A percentile compares a stretch with the other conserved stretches of the same genome.
phyloP scores from a whole-genome alignment of 306 rosid species.

The Heteromeles arbutifolia region DNA sequence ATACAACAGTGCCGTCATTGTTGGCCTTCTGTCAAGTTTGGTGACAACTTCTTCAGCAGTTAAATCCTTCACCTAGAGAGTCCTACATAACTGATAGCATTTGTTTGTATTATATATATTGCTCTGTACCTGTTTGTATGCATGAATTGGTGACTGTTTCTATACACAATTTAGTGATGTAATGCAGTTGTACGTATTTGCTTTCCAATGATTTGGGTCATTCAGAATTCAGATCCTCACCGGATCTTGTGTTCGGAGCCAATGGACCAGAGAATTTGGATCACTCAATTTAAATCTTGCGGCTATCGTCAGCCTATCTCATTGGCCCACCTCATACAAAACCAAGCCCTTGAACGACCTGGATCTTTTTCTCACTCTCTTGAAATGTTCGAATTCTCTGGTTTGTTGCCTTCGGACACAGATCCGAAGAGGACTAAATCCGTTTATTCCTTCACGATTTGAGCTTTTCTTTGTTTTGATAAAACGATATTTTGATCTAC shows the following conservation, averaged over 20 bases:
- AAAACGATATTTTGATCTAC: too few relatives aligned
- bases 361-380: too few relatives aligned
- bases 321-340: too few relatives aligned
- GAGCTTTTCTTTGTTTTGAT: too few relatives aligned
- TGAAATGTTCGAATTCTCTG: too few relatives aligned
- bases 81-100: not conserved
- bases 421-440: too few relatives aligned
- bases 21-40: slow-evolving; percentile 84
- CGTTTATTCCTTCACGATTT: slow-evolving; percentile 8
- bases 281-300: too few relatives aligned
- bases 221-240: not conserved
- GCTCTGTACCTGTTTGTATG: slow-evolving; percentile 14
- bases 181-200: not conserved
- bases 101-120: slow-evolving; percentile 14
- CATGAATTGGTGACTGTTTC: not conserved
- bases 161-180: slow-evolving; percentile 4
- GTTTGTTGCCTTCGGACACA: too few relatives aligned
- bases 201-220: slow-evolving; percentile 7
- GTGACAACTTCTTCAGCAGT: slow-evolving; percentile 83
- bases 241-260: too few relatives aligned
- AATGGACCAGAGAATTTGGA: too few relatives aligned
- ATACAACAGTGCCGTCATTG: slow-evolving; percentile 77
- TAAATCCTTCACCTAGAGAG: slow-evolving; percentile 48
- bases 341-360: too few relatives aligned
- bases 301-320: too few relatives aligned